Conservation (phyloP, 1,139 yeast species). For the Debaryomycetaceae sp. region DNA sequence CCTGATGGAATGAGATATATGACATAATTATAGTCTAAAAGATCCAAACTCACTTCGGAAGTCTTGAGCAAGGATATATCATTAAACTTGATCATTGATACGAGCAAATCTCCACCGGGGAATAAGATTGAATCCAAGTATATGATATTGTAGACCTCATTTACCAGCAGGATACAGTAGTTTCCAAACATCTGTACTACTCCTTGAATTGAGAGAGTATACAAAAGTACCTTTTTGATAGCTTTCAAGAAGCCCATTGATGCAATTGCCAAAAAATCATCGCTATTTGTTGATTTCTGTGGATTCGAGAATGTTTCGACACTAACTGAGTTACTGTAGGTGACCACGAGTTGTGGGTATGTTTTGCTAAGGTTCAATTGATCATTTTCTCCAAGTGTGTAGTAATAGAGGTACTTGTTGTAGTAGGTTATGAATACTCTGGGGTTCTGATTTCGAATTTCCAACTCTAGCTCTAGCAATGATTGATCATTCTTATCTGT, state of each 20-base stretch:
- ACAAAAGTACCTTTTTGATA: slow-evolving; percentile 51
- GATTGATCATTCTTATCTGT: slow-evolving; percentile 31
- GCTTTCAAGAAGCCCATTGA: slow-evolving; percentile 60
- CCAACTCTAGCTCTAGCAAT: slow-evolving; percentile 58
- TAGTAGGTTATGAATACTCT: slow-evolving; percentile 54
- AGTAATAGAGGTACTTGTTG: slow-evolving; percentile 61
- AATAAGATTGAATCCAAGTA: slow-evolving; percentile 57
- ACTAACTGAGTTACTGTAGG: slow-evolving; percentile 21
- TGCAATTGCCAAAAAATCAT: slow-evolving; percentile 39
- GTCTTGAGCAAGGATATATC: slow-evolving; percentile 34
- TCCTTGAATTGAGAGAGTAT: slow-evolving; percentile 39
- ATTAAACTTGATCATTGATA: slow-evolving; percentile 23
- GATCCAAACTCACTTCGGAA: slow-evolving; percentile 11
- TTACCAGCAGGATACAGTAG: slow-evolving; percentile 33
- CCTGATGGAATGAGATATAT: slow-evolving; percentile 75
- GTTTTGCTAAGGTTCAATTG: slow-evolving; percentile 15
- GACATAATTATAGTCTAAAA: slow-evolving; percentile 33
- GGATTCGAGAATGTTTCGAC: slow-evolving; percentile 27
- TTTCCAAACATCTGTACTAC: slow-evolving; percentile 53
- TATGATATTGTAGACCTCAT: slow-evolving; percentile 23
- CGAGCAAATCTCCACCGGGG: slow-evolving; percentile 49
- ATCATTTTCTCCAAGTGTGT: slow-evolving; percentile 34
- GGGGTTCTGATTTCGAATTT: slow-evolving; percentile 50
- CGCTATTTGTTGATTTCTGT: slow-evolving; percentile 13
- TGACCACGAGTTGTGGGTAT: slow-evolving; percentile 18